These are phyloP conservation scores for Primulina huaijiensis DNA, from an alignment of 257 asterid species.

Conservation along the genomic window DNA sequence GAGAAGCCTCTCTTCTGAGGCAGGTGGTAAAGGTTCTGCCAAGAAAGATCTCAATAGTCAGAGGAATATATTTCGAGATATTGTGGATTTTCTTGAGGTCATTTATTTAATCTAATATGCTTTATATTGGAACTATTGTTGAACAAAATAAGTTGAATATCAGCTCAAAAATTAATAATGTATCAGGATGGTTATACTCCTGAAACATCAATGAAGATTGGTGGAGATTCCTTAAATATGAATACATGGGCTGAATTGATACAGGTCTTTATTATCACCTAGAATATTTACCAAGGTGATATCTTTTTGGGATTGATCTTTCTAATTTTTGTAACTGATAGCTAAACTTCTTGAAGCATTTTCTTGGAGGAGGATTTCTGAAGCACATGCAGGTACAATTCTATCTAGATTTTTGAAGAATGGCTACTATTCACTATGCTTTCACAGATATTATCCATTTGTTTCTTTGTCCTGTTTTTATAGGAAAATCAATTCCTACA, in stretches of 20 bases:
- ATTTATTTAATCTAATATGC: neutral
- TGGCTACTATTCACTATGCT: neutral
- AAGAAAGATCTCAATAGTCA: constrained; percentile 92
- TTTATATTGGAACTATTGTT: constrained; percentile 12
- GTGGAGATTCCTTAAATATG: constrained; percentile 67
- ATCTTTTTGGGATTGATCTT: neutral
- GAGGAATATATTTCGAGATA: constrained; percentile 78
- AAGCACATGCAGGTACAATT: constrained; percentile 87
- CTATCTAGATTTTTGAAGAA: neutral
- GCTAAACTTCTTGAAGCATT: constrained; percentile 85
- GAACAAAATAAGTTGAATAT: constrained; percentile 17
- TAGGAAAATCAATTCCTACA: constrained; percentile 93
- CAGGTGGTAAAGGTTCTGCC: constrained; percentile 88
- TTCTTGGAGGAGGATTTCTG: constrained; percentile 96
- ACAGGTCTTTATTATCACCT: constrained; percentile 47
- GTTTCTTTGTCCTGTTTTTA: constrained; percentile 16
- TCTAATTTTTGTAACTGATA: constrained; percentile 29
- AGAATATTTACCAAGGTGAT: constrained; percentile 9
- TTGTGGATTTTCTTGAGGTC: constrained; percentile 87
- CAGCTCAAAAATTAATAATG: neutral
- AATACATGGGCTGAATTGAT: constrained; percentile 73
- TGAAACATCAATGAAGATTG: constrained; percentile 64
- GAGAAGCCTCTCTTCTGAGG: constrained; percentile 69
- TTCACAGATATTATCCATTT: neutral
- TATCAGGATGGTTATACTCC: constrained; percentile 70